These are phyloP conservation scores for Penicillium sp. DNA, from an alignment of 2,329 filamentous ascomycete genomes.

Conservation along the genomic window DNA sequence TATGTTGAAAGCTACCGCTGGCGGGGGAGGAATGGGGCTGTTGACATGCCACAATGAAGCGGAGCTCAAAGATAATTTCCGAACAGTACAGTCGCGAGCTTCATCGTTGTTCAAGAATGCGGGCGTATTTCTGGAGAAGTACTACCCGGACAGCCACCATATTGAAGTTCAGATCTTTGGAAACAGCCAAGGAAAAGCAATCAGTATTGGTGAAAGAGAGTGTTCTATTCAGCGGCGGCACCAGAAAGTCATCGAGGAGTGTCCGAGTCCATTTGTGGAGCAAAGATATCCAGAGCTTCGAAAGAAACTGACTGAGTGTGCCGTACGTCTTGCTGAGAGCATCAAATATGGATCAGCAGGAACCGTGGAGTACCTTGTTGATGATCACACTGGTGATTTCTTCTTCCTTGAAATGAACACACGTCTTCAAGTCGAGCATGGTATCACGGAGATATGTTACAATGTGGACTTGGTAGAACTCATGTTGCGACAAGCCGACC, in stretches of 20 bases:
- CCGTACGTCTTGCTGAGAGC: constrained; percentile 64
- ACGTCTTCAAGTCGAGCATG: constrained; percentile 59
- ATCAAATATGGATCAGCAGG: constrained; percentile 77
- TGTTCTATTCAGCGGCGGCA: constrained; percentile 85
- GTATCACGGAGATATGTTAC: constrained; percentile 59
- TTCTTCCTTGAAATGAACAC: constrained; percentile 66
- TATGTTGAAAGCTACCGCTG: background rate
- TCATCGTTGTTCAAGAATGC: constrained; percentile 73
- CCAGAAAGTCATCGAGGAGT: constrained; percentile 90
- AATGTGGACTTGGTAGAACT: constrained; percentile 55
- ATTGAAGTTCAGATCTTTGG: constrained; percentile 92
- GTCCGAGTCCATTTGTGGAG: constrained; percentile 70
- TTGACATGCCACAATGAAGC: background rate
- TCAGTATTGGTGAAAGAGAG: constrained; percentile 84
- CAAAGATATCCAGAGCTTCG: constrained; percentile 56
- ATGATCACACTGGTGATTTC: constrained; percentile 77
- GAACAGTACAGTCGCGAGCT: background rate
- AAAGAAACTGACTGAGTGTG: constrained; percentile 64
- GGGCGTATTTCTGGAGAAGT: constrained; percentile 82
- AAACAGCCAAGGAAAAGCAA: constrained; percentile 73
- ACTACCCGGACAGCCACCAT: constrained; percentile 75
- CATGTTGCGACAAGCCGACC: constrained; percentile 58
- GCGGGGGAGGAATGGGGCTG: background rate
- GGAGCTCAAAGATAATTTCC: background rate
- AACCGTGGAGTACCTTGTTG: constrained; percentile 87